Conservation (phyloP, 2,329 filamentous ascomycete species). For the Fusarium sp. region DNA sequence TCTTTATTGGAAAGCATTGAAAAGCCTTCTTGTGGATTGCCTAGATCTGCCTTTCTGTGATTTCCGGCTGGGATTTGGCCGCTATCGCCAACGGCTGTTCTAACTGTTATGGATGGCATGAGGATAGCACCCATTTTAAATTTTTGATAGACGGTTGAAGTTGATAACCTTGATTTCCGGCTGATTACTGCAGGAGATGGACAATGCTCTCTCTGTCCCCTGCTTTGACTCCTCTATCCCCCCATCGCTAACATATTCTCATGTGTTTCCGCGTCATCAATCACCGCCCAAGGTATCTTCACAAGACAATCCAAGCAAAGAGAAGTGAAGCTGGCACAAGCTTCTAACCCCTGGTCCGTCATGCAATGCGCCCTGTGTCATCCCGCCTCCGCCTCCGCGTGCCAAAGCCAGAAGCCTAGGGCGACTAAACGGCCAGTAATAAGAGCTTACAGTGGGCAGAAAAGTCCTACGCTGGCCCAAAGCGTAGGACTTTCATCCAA, state of each 20-base stretch:
- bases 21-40: not conserved
- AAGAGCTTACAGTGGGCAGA: conserved; percentile 5
- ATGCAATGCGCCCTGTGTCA: conserved; percentile 39
- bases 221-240: not conserved
- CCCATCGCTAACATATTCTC: not conserved
- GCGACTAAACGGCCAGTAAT: conserved; percentile 13
- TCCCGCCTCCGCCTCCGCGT: conserved; percentile 29
- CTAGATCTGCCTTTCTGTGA: conserved; percentile 14
- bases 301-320: conserved; percentile 5
- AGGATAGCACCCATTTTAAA: conserved; percentile 13
- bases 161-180: conserved; percentile 28
- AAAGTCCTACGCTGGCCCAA: conserved; percentile 32
- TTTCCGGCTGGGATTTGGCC: conserved; percentile 24
- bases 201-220: not conserved
- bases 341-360: conserved; percentile 32
- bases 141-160: conserved; percentile 34
- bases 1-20: not conserved
- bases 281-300: not conserved
- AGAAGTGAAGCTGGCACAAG: conserved; percentile 38
- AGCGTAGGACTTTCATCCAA: conserved; percentile 29
- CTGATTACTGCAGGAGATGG: not conserved
- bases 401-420: conserved; percentile 11
- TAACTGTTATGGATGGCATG: not conserved
- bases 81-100: conserved; percentile 21
- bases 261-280: conserved; percentile 12